Evolutionary conservation across 169 alveolate genomes (phyloP).

Genomic region (Pseudocohnilembus persalinus): DNA sequence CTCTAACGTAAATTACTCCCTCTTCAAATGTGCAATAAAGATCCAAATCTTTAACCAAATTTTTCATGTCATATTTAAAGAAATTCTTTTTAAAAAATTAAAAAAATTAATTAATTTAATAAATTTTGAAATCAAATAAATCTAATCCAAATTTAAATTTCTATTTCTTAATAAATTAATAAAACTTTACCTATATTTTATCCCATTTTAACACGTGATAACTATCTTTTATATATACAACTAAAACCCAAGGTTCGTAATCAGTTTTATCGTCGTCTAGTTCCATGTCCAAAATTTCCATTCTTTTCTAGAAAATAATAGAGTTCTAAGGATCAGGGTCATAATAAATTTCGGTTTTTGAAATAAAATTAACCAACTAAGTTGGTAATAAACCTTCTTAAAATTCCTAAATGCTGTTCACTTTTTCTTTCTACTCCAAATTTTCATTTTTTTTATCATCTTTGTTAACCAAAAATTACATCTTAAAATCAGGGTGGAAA

Average conservation of each 20-base stretch:
- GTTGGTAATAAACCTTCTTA: conserved; percentile 93
- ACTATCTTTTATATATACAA: too few species aligned
- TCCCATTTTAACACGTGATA: too few species aligned
- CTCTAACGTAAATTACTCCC: background rate
- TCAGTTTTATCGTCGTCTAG: background rate
- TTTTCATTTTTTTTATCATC: conserved; percentile 46
- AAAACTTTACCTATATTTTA: too few species aligned
- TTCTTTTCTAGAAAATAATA: conserved; percentile 3
- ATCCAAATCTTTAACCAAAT: too few species aligned
- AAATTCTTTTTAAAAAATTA: too few species aligned
- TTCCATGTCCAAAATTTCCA: background rate
- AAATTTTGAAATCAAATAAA: too few species aligned
- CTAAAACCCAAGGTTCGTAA: background rate
- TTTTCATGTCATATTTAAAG: too few species aligned
- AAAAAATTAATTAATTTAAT: too few species aligned
- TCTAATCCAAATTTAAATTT: too few species aligned
- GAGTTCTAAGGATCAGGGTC: conserved; percentile 95
- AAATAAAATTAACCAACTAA: conserved; percentile 88
- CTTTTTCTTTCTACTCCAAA: conserved; percentile 92
- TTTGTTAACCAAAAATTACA: conserved; percentile 67
- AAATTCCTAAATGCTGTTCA: conserved; percentile 86
- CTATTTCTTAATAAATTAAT: too few species aligned
- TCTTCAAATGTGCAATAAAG: too few species aligned
- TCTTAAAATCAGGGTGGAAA: conserved; percentile 79
- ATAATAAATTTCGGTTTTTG: conserved; percentile 93